Base-by-base conservation (phyloP, 192 early-diverging fungal species). In the Coemansia sp. region DNA sequence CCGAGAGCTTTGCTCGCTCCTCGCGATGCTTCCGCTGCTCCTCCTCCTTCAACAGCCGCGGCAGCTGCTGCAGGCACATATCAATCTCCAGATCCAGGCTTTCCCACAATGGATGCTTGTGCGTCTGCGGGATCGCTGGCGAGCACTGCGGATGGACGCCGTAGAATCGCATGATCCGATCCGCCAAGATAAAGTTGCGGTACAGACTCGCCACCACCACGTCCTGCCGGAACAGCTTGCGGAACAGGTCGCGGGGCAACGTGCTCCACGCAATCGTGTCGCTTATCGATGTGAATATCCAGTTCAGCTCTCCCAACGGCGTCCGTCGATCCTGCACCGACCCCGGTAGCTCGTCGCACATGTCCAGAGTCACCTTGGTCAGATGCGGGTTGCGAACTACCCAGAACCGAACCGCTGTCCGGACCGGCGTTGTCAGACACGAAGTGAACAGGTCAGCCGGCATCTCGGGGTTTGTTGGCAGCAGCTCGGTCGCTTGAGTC, bases 261-360 rank as follows among this genome's bases (percentile, higher is more conserved):
- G 87, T 87, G 60, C 80, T 90, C 96, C 96, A 99, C 6, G 96
- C 96, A 47, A 99, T 99, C 5, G 94, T 96, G 64, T 99, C 96
- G 0, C 92, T 99, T 35, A 99, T 89, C 19, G 96, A 86, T 4
- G 94, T 96, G 56, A 99, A 96, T 13, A 99, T 94, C 96, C 96
- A 99, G 55, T 96, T 96, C 44, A 99, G 78, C 73, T 99, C 96
- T 34, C 96, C 96, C 11, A 96, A 75, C 0, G 96, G 91, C 13
- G 96, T 94, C 13, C 91, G 80, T 26, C 96, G 83, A 50, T 96
- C 94, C 58, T 86, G 86, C 20, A 90, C 70, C 21, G 84, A 71
- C 23, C 96, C 96, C 3, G 94, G 94, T 21, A 94, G 89, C 45
- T 58, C 43, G 3, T 74, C 63, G 54, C 63, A 65, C 55, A 55